These are phyloP conservation scores for Saccharomycopsis sp. DNA, from an alignment of 805 yeast genomes.

Conservation along the genomic window DNA sequence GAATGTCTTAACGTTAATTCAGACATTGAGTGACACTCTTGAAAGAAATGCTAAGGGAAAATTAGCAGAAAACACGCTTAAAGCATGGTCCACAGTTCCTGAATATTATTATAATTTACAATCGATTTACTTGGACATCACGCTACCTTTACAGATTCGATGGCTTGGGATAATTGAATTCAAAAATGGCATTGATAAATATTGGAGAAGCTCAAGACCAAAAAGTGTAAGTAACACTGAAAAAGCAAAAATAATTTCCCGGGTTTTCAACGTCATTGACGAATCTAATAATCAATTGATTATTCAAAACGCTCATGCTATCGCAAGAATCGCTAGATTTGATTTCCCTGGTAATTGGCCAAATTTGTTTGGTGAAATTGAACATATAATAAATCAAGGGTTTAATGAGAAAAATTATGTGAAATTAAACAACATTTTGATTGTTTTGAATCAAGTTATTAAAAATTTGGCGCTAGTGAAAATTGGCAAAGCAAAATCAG, in stretches of 20 bases:
- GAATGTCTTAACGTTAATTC: background rate
- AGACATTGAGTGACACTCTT: constrained; percentile 1
- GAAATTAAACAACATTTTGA: constrained; percentile 53
- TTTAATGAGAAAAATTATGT: constrained; percentile 40
- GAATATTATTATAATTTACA: constrained; percentile 51
- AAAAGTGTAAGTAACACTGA: constrained; percentile 57
- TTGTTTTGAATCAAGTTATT: constrained; percentile 69
- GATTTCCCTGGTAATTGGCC: constrained; percentile 93
- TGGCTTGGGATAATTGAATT: constrained; percentile 86
- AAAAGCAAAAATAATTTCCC: constrained; percentile 51
- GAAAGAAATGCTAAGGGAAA: constrained; percentile 36
- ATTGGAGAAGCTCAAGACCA: constrained; percentile 70
- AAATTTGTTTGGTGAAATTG: constrained; percentile 58
- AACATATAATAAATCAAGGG: constrained; percentile 34
- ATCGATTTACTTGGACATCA: constrained; percentile 51
- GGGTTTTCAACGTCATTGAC: constrained; percentile 51
- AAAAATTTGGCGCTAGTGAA: constrained; percentile 69
- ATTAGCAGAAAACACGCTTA: constrained; percentile 62
- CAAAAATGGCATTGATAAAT: constrained; percentile 79
- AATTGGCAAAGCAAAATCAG: constrained; percentile 76
- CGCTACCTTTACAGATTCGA: constrained; percentile 57
- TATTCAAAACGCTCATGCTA: constrained; percentile 79
- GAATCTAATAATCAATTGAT: constrained; percentile 71
- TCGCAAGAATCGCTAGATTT: constrained; percentile 67
- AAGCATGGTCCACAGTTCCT: constrained; percentile 57